These are phyloP conservation scores for Brassica balearica DNA, from an alignment of 441 rosid genomes.

Conservation along the genomic window DNA sequence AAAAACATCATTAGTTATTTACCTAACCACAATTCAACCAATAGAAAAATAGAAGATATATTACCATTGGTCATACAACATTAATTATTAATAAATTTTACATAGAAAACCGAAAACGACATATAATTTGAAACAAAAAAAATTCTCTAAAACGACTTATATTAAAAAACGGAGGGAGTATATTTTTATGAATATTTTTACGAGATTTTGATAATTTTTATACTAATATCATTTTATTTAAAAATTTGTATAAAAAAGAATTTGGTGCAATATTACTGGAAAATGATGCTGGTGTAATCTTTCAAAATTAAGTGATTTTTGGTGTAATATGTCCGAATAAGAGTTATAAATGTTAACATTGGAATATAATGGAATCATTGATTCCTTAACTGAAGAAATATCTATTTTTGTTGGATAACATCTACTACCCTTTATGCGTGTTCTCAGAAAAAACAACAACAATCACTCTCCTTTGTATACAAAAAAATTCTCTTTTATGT, in stretches of 20 bases:
- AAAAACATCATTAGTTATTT: no score
- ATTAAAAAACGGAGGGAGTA: no score
- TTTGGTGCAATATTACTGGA: not conserved
- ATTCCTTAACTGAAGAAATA: constrained; percentile 1
- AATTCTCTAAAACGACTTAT: no score
- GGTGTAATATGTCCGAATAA: not conserved
- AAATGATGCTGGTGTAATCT: not conserved
- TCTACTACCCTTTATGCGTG: not conserved
- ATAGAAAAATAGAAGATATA: no score
- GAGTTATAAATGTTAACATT: not conserved
- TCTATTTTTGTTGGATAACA: not conserved
- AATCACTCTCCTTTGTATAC: not conserved
- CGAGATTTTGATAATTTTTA: not conserved
- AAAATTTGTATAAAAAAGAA: not conserved
- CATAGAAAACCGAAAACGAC: no score
- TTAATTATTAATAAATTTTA: no score
- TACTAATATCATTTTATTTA: not conserved
- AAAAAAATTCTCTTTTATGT: no score
- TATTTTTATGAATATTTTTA: not conserved
- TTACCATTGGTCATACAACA: no score
- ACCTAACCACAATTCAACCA: no score
- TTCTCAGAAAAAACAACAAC: not conserved
- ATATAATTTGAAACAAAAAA: no score
- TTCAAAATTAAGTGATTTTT: not conserved
- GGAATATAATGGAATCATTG: not conserved